Evolutionary conservation across 805 yeast genomes (phyloP).

Genomic region (Candida ovalis): DNA sequence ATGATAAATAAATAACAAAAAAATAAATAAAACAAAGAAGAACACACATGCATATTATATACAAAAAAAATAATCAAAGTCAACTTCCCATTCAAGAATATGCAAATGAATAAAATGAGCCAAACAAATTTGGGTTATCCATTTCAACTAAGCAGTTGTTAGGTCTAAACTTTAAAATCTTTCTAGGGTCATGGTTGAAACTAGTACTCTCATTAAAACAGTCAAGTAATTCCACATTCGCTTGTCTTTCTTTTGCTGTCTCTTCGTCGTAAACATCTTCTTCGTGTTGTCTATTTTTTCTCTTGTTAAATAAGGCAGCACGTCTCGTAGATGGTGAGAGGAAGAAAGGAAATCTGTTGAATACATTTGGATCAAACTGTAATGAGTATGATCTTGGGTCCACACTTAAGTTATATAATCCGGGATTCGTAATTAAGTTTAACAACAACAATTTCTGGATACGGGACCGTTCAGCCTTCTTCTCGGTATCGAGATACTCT

Average conservation of each 20-base stretch:
- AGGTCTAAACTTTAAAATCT: conserved; percentile 23
- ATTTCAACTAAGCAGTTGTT: conserved; percentile 7
- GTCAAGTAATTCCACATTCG: conserved; percentile 18
- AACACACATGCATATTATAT: conserved; percentile 1
- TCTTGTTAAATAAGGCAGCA: conserved; percentile 4
- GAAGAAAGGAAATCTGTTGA: not conserved
- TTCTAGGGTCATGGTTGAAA: conserved; percentile 19
- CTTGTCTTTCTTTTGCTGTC: not conserved
- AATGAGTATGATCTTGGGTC: conserved; percentile 4
- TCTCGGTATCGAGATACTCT: conserved; percentile 10
- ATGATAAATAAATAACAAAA: no score
- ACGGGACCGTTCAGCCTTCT: conserved; percentile 9
- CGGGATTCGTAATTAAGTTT: conserved; percentile 26
- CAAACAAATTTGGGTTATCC: conserved; percentile 15
- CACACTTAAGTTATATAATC: conserved; percentile 8
- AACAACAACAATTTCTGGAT: conserved; percentile 25
- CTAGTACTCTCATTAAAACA: conserved; percentile 24
- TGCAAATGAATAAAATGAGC: conserved; percentile 23
- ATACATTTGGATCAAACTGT: conserved; percentile 10
- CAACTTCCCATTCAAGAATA: conserved; percentile 11
- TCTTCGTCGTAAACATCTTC: not conserved
- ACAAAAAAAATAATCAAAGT: not conserved
- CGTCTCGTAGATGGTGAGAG: not conserved
- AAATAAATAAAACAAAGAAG: no score
- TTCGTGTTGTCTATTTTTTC: conserved; percentile 13